Evolutionary conservation across 2,329 filamentous ascomycete species (phyloP).

Genomic region (Botrytis galanthina): DNA sequence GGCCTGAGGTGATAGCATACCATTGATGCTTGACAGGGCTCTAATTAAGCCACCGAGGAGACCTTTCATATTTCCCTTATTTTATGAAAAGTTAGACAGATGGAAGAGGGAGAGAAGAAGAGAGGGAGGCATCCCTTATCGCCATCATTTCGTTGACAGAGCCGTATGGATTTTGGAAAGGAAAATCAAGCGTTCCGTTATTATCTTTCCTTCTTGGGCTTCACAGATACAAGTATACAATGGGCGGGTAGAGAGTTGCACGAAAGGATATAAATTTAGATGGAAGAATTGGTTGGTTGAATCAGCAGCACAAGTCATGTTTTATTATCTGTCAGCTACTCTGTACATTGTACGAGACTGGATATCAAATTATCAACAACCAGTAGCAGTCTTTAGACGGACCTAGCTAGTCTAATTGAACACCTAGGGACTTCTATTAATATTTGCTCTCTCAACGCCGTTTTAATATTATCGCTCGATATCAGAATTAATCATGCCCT

Average conservation of each 20-base stretch:
- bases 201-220: neutral
- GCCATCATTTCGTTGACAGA: neutral
- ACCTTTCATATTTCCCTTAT: neutral
- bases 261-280: neutral
- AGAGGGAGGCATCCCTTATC: too few relatives aligned
- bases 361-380: neutral
- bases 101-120: neutral
- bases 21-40: neutral
- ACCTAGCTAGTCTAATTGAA: neutral
- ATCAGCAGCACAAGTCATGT: constrained; percentile 4
- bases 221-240: neutral
- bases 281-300: neutral
- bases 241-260: constrained; percentile 1
- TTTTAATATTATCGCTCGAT: neutral
- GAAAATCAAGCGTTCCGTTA: neutral
- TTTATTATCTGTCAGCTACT: constrained; percentile 1
- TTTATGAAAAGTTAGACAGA: neutral
- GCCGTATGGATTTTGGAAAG: neutral
- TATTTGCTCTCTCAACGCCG: neutral
- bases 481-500: neutral
- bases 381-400: neutral
- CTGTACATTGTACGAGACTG: neutral
- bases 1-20: neutral
- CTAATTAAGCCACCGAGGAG: neutral
- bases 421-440: neutral